Conservation (phyloP, 2,329 filamentous ascomycete species). For the Phialophora tarda region DNA sequence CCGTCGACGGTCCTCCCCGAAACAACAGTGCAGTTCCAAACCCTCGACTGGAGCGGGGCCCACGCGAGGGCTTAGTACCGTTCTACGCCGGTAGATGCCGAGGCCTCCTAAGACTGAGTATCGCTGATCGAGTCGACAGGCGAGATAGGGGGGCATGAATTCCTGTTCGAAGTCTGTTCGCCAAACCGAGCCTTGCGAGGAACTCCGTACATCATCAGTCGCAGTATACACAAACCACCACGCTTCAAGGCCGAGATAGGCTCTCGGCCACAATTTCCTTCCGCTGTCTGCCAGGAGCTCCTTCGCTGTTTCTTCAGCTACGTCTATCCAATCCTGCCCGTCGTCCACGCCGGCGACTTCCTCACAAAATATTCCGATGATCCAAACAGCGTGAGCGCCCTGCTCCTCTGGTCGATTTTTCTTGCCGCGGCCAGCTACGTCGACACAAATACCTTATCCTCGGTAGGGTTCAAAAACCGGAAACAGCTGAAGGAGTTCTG, state of each 20-base stretch:
- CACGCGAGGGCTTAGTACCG: slow-evolving; percentile 18
- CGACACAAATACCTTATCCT: slow-evolving; percentile 37
- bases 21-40: neutral
- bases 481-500: slow-evolving; percentile 48
- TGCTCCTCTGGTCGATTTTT: slow-evolving; percentile 51
- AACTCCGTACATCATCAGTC: slow-evolving; percentile 26
- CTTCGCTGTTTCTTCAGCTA: slow-evolving; percentile 28
- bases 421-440: slow-evolving; percentile 47
- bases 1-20: neutral
- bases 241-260: slow-evolving; percentile 13
- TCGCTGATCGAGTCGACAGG: slow-evolving; percentile 7
- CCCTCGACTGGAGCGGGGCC: neutral
- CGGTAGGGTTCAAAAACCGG: slow-evolving; percentile 44
- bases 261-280: slow-evolving; percentile 7
- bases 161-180: slow-evolving; percentile 28
- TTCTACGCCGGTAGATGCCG: slow-evolving; percentile 25
- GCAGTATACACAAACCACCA: slow-evolving; percentile 20
- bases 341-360: slow-evolving; percentile 26
- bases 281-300: slow-evolving; percentile 14
- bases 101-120: neutral
- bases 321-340: slow-evolving; percentile 27
- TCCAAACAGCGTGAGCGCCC: slow-evolving; percentile 17
- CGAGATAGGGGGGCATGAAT: slow-evolving; percentile 31
- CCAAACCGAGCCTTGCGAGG: slow-evolving; percentile 27
- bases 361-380: slow-evolving; percentile 17